phyloP scores from a whole-genome alignment of 805 yeast genomes.

The Metschnikowia peoriensis region DNA sequence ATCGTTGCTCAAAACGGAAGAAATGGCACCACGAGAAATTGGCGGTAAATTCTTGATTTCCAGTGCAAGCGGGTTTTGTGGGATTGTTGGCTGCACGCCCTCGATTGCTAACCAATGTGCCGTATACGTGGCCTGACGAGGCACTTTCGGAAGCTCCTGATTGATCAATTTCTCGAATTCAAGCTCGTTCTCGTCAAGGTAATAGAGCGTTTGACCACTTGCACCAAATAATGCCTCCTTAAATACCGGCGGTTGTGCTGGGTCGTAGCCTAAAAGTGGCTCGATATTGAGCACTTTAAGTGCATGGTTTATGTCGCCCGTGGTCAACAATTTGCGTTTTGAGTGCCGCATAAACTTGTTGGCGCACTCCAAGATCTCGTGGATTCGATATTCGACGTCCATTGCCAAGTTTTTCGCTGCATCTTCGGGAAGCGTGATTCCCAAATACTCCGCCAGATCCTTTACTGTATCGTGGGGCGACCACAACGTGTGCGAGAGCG shows the following conservation, averaged over 20 bases:
- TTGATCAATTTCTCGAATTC: slow-evolving; percentile 92
- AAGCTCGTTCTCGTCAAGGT: slow-evolving; percentile 87
- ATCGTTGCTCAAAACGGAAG: slow-evolving; percentile 42
- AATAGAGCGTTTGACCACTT: slow-evolving; percentile 90
- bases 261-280: slow-evolving; percentile 88
- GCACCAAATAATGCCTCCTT: slow-evolving; percentile 81
- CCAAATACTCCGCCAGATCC: slow-evolving; percentile 92
- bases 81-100: slow-evolving; percentile 97
- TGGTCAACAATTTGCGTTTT: slow-evolving; percentile 75
- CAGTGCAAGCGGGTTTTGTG: slow-evolving; percentile 86
- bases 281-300: slow-evolving; percentile 85
- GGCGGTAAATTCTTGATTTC: slow-evolving; percentile 81
- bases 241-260: slow-evolving; percentile 66
- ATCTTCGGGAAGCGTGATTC: slow-evolving; percentile 82
- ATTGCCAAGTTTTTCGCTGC: slow-evolving; percentile 93
- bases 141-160: slow-evolving; percentile 93
- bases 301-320: slow-evolving; percentile 80
- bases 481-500: slow-evolving; percentile 89
- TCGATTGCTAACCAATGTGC: slow-evolving; percentile 98
- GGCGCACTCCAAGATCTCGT: slow-evolving; percentile 94
- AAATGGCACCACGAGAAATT: slow-evolving; percentile 76
- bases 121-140: slow-evolving; percentile 86
- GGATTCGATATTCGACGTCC: slow-evolving; percentile 98
- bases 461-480: slow-evolving; percentile 95
- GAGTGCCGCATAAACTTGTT: slow-evolving; percentile 94